Evolutionary conservation across 768 basidiomycete genomes (phyloP).

Genomic region (Nidula microcarpa): DNA sequence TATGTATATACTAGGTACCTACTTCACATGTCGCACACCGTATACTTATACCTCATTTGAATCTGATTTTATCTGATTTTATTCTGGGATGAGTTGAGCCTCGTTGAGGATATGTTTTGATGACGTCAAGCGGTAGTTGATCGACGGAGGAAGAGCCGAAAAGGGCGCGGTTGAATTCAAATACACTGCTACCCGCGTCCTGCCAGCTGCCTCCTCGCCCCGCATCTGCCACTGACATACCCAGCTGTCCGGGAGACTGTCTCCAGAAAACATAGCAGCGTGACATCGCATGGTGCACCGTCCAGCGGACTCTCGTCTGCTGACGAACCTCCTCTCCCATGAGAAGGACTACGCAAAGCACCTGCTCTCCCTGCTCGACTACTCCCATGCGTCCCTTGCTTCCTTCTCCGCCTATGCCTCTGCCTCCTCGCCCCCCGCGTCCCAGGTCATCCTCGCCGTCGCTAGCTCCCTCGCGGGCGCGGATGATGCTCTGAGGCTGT

Average conservation of each 20-base stretch:
- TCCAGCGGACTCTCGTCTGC: conserved; percentile 68
- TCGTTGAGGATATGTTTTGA: too few species aligned
- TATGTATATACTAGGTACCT: too few species aligned
- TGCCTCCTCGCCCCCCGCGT: conserved; percentile 53
- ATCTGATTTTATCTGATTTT: too few species aligned
- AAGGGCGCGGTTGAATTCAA: too few species aligned
- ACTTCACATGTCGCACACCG: too few species aligned
- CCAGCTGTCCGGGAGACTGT: neutral
- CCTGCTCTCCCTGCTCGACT: conserved; percentile 50
- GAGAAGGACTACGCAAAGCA: conserved; percentile 74
- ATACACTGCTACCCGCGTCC: too few species aligned
- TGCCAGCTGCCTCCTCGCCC: too few species aligned
- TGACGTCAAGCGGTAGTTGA: too few species aligned
- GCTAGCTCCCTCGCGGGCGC: conserved; percentile 57
- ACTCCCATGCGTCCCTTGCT: conserved; percentile 58
- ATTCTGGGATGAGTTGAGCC: too few species aligned
- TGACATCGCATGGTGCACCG: conserved; percentile 59
- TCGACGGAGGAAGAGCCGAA: too few species aligned
- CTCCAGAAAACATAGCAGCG: neutral
- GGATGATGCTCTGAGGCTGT: conserved; percentile 65
- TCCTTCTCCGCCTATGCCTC: conserved; percentile 73
- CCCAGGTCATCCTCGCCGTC: conserved; percentile 52
- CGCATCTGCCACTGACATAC: too few species aligned
- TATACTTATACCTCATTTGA: too few species aligned
- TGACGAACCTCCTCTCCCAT: conserved; percentile 60